Percentiles rank a stretch among this genome's conserved stretches.
These are phyloP conservation scores for Taxawa tesnikishii DNA, from an alignment of 2,329 filamentous ascomycete species.

Conservation along the genomic window DNA sequence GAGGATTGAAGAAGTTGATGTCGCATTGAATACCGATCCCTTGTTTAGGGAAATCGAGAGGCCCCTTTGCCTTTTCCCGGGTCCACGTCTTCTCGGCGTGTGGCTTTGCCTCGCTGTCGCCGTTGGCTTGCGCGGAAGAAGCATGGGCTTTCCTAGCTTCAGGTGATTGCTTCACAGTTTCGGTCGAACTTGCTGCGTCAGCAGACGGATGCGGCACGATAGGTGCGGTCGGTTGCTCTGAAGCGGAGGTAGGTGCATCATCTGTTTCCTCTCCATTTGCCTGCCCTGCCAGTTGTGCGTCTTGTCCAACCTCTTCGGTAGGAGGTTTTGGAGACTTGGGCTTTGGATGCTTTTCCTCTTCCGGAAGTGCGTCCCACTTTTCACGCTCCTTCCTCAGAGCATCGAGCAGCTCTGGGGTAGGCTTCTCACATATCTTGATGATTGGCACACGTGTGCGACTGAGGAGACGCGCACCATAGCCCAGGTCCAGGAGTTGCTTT, in stretches of 20 bases:
- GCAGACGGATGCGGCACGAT: slow-evolving; percentile 1
- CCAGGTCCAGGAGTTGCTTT: slow-evolving; percentile 57
- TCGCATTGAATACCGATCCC: slow-evolving; percentile 79
- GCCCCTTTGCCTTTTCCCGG: slow-evolving; percentile 33
- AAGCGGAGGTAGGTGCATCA: neutral
- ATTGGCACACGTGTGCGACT: slow-evolving; percentile 75
- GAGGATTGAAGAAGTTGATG: slow-evolving; percentile 79
- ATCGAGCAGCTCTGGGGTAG: slow-evolving; percentile 45
- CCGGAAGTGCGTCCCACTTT: slow-evolving; percentile 55
- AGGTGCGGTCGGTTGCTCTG: no score
- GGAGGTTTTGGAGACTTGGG: neutral
- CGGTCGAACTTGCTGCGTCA: neutral
- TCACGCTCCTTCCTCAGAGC: slow-evolving; percentile 52
- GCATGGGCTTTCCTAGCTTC: slow-evolving; percentile 1
- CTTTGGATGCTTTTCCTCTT: slow-evolving; percentile 28
- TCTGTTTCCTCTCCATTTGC: neutral
- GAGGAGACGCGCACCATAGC: slow-evolving; percentile 64
- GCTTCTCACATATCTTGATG: slow-evolving; percentile 70
- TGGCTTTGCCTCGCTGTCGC: slow-evolving; percentile 10
- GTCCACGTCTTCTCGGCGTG: slow-evolving; percentile 21
- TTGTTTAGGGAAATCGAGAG: slow-evolving; percentile 64
- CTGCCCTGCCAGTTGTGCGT: neutral
- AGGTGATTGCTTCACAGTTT: neutral
- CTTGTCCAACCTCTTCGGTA: neutral
- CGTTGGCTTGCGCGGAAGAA: neutral